Evolutionary conservation across 139 green algal genomes (phyloP), one percentile per base, ranked within the genome.

Genomic region (Nannochloris sp.): DNA sequence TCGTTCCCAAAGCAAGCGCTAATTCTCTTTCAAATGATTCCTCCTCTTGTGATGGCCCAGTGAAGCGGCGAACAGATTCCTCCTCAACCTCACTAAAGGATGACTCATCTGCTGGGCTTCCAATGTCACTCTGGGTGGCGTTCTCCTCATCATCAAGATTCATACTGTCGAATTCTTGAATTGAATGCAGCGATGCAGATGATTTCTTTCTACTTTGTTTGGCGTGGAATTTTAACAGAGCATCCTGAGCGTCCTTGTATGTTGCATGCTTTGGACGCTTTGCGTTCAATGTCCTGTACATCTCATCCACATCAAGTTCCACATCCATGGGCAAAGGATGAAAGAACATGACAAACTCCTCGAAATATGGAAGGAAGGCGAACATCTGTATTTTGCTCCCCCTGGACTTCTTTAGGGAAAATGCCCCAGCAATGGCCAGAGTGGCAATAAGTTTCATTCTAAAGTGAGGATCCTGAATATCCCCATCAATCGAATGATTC

Each of bases 361-460:
- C 89, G 64, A 97, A 87, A 81, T 88, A 93, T 26, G 83, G 72
- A 30, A 97, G 73, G 70, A 95, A 97, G n/a, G 79, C 63, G 80
- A 97, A 53, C 4, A 28, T 3, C 5, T 6, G 46, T 11, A 5
- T 53, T 40, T 11, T 53, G 9, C 12, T 28, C 46, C 5, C 46
- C 12, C 16, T 5, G 10, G n/a, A 20, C 12, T 11, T 53, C n/a
- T 11, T 1, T 28, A 53, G n/a, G n/a, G 11, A 53, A 53, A 6
- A 28, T 9, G 50, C 92, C 89, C 68, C 91, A 96, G 6, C 82
- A 88, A 28, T 85, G 75, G 60, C 97, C 73, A 61, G 96, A 75
- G 26, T 67, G 77, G 36, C 81, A 81, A 93, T 79, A 59, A 97
- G 69, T 40, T 81, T 73, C 26, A 79, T 59, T 40, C 72, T 62